Base-by-base conservation (phyloP, 441 rosid genomes). In the Kokia cookei region DNA sequence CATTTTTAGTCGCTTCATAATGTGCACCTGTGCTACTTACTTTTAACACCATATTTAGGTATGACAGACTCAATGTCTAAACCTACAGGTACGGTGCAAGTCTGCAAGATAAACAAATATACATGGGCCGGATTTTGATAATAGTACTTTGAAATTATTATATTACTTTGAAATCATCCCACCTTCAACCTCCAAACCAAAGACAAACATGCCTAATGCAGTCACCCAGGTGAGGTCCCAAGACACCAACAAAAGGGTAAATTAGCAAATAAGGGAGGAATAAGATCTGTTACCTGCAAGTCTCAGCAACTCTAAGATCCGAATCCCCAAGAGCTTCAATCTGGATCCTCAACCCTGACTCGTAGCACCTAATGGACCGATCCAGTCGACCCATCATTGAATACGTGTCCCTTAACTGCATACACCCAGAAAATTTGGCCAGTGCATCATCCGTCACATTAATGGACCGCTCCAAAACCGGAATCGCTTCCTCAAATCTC, bases 361-460 rank as follows among this genome's bases (percentile, higher is more conserved):
- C 82, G 14, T 88, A 90, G 76, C 84, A 87, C 61, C 76, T 69
- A 51, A 86, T 81, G 74, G 94, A 87, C 50, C 75, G 81, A 14
- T 88, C 91, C 74, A 86, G 12, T 43, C 75, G 83, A 13, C 92
- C 91, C 54, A 86, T 69, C 82, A 82, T 82, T 1, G 87, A 82
- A 76, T 74, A 90, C 62, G 89, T 85, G 67, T 90, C 94, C 1
- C 92, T 91, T 2, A 85, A 83, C 77, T 84, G 90, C 90, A 88
- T 84, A 13, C 61, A 77, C 72, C 89, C 91, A 9, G 92, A 77
- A 73, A 88, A 85, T 72, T 82, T 86, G 8, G 90, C 88, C 53
- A 90, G 77, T 6, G 85, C 84, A 51, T 81, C 78, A 62, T 79
- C 87, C 63, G 78, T 50, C 10, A 78, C 74, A 60, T 79, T 80